Percentiles rank a stretch among this genome's conserved stretches.
These are phyloP conservation scores for Quercus robur DNA, from an alignment of 306 rosid genomes.

Conservation along the genomic window DNA sequence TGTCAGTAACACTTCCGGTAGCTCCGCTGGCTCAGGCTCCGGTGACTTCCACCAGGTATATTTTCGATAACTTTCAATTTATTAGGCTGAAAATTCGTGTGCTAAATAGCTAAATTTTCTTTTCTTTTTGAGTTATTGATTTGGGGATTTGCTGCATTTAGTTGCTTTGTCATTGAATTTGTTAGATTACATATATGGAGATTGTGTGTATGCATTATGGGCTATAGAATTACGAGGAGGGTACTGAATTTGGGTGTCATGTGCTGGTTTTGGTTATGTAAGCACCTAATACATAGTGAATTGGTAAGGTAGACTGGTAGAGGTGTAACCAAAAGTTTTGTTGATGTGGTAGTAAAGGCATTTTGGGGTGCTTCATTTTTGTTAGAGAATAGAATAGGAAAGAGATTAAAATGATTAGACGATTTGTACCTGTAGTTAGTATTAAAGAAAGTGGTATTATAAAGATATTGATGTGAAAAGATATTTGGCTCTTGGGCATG, in stretches of 20 bases:
- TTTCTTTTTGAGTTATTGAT: neutral
- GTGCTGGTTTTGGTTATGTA: neutral
- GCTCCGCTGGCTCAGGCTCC: constrained; percentile 96
- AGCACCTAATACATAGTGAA: neutral
- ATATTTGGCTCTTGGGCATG: neutral
- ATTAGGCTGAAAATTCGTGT: neutral
- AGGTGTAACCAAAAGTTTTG: neutral
- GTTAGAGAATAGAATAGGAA: too few relatives aligned
- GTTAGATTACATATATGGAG: neutral
- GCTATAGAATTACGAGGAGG: neutral
- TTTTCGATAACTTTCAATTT: neutral
- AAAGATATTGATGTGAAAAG: neutral
- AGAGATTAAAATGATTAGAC: neutral
- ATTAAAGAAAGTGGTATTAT: neutral
- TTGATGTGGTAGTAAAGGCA: neutral
- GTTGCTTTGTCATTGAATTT: neutral
- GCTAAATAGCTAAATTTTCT: neutral
- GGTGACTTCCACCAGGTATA: constrained; percentile 96
- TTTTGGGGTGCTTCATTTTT: too few relatives aligned
- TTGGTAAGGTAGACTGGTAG: neutral
- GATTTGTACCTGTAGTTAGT: neutral
- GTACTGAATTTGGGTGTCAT: neutral
- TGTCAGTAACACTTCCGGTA: constrained; percentile 91
- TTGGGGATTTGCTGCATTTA: neutral
- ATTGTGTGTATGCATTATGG: neutral